phyloP scores from a whole-genome alignment of 352 stramenopile species.

The Phytophthora cryptogea region DNA sequence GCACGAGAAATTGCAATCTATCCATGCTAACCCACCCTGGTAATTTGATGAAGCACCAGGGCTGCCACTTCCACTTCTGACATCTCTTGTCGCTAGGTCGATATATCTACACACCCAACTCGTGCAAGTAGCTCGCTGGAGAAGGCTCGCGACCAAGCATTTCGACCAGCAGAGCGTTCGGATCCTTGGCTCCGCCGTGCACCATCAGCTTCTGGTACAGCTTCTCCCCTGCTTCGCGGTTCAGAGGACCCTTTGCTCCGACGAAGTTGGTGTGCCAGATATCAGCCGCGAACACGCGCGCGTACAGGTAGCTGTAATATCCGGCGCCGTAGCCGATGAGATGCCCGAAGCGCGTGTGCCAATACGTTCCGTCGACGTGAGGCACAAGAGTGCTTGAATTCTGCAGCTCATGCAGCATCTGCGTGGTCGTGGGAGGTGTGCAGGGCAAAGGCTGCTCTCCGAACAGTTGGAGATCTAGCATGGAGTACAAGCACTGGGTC shows the following conservation, averaged over 20 bases:
- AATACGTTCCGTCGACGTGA: slow-evolving; percentile 78
- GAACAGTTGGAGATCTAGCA: slow-evolving; percentile 80
- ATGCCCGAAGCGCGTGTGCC: slow-evolving; percentile 89
- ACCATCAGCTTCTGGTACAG: slow-evolving; percentile 79
- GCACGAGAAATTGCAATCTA: slow-evolving; percentile 39
- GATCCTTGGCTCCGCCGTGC: slow-evolving; percentile 88
- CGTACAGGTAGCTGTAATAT: slow-evolving; percentile 94
- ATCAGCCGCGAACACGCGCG: slow-evolving; percentile 87
- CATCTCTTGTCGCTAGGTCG: neutral
- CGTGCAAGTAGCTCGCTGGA: slow-evolving; percentile 64
- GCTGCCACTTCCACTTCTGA: neutral
- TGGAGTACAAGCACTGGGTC: slow-evolving; percentile 84
- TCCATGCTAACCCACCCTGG: slow-evolving; percentile 32
- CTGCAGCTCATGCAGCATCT: slow-evolving; percentile 68
- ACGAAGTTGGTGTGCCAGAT: slow-evolving; percentile 86
- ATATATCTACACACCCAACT: slow-evolving; percentile 63
- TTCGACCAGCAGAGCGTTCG: slow-evolving; percentile 77
- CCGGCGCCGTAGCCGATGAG: slow-evolving; percentile 90
- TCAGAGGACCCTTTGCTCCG: slow-evolving; percentile 57
- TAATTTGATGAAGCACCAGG: slow-evolving; percentile 6
- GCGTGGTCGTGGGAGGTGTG: slow-evolving; percentile 49
- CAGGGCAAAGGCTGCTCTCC: slow-evolving; percentile 54
- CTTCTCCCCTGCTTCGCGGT: slow-evolving; percentile 51
- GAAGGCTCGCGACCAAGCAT: slow-evolving; percentile 72
- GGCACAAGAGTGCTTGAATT: slow-evolving; percentile 75